phyloP scores from a whole-genome alignment of 73 alveolate genomes.

The Halteria grandinella region DNA sequence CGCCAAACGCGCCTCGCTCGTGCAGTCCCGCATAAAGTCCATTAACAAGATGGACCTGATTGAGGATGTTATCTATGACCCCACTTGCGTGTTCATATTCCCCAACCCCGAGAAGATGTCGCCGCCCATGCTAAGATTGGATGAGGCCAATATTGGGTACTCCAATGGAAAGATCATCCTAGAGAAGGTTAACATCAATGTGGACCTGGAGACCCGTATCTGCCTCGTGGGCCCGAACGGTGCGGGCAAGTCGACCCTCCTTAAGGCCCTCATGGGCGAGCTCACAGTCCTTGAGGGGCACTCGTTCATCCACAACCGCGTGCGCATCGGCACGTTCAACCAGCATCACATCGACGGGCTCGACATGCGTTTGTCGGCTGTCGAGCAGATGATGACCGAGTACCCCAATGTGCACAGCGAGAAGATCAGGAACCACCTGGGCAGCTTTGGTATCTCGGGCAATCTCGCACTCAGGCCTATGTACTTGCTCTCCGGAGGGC shows the following conservation, averaged over 20 bases:
- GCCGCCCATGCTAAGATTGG: slow-evolving; percentile 96
- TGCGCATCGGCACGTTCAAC: slow-evolving; percentile 92
- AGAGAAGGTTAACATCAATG: slow-evolving; percentile 91
- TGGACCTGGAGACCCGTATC: slow-evolving; percentile 97
- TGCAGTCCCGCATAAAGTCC: slow-evolving; percentile 96
- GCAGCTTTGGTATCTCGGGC: slow-evolving; percentile 97
- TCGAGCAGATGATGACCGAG: slow-evolving; percentile 90
- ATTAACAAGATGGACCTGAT: slow-evolving; percentile 93
- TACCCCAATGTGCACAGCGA: slow-evolving; percentile 90
- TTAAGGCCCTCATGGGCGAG: slow-evolving; percentile 95
- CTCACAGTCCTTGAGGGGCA: slow-evolving; percentile 76
- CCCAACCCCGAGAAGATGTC: slow-evolving; percentile 96
- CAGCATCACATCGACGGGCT: slow-evolving; percentile 98
- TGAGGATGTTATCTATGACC: slow-evolving; percentile 98
- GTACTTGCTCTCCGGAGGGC: slow-evolving; percentile 98
- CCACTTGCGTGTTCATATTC: slow-evolving; percentile 97
- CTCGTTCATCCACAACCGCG: slow-evolving; percentile 79
- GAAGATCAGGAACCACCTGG: slow-evolving; percentile 94
- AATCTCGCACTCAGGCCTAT: slow-evolving; percentile 94
- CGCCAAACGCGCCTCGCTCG: slow-evolving; percentile 98
- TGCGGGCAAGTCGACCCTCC: slow-evolving; percentile 99
- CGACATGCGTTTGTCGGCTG: slow-evolving; percentile 94
- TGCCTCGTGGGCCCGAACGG: slow-evolving; percentile 99
- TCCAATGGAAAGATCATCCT: slow-evolving; percentile 77
- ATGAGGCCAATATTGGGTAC: slow-evolving; percentile 95